These are phyloP conservation scores for Helichrysum umbraculigerum DNA, from an alignment of 129 eudicot genomes.

Conservation along the genomic window DNA sequence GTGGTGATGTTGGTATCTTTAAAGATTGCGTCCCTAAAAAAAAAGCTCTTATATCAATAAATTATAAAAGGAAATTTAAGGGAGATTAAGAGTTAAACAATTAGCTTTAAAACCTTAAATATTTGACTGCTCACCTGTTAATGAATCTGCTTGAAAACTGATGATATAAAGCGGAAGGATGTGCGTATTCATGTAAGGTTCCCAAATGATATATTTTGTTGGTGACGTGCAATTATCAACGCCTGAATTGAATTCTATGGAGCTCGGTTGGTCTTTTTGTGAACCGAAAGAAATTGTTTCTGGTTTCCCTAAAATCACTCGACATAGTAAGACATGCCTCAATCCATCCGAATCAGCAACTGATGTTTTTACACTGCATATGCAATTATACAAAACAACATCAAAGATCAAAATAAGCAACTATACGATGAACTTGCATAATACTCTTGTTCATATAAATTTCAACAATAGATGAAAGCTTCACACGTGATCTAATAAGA, in stretches of 20 bases:
- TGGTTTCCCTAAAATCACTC: conserved; percentile 29
- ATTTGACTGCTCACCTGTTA: conserved; percentile 11
- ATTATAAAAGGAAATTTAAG: not conserved
- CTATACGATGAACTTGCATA: not conserved
- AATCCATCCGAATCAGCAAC: conserved; percentile 31
- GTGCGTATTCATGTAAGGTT: conserved; percentile 34
- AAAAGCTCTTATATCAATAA: not conserved
- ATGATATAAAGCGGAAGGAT: conserved; percentile 31
- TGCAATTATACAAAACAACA: not conserved
- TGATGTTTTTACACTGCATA: conserved; percentile 32
- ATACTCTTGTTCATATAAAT: not conserved
- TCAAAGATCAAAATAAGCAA: not conserved
- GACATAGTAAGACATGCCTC: conserved; percentile 35
- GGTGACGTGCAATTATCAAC: conserved; percentile 27
- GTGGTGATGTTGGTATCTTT: conserved; percentile 30
- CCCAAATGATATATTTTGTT: conserved; percentile 39
- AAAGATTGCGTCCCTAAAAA: conserved; percentile 9
- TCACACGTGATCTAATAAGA: not conserved
- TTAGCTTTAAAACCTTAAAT: not conserved
- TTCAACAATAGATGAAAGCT: not conserved
- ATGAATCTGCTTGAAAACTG: conserved; percentile 24
- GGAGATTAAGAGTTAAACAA: not conserved
- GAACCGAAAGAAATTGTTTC: conserved; percentile 23
- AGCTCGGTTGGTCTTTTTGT: conserved; percentile 24
- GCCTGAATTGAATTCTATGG: conserved; percentile 30